Conservation (phyloP, 192 early-diverging fungal species). For the Chytriomyces hyalinus region DNA sequence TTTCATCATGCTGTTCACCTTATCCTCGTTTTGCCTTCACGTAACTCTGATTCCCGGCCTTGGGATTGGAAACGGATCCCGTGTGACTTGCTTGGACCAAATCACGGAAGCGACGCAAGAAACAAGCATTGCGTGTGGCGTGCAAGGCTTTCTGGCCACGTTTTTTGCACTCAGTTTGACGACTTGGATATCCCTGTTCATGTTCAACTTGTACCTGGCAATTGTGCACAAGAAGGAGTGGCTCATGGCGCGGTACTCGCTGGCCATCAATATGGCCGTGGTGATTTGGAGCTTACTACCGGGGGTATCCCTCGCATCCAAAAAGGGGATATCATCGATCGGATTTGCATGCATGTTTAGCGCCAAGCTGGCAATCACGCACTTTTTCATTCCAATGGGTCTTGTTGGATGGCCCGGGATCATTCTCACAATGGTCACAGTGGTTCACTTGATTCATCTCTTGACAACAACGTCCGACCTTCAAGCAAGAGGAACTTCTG, state of each 20-base stretch:
- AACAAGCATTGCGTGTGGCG: conserved; percentile 7
- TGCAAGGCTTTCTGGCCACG: conserved; percentile 7
- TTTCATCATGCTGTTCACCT: not conserved
- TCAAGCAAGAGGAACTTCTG: too few relatives aligned
- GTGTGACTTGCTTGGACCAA: conserved; percentile 5
- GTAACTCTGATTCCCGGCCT: not conserved
- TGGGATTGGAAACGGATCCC: not conserved
- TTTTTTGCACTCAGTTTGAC: not conserved
- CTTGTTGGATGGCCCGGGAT: conserved; percentile 18
- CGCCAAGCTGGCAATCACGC: not conserved
- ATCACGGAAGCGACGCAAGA: not conserved
- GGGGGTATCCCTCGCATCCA: not conserved
- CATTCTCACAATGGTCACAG: conserved; percentile 6
- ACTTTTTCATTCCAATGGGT: conserved; percentile 11
- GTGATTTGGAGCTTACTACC: not conserved
- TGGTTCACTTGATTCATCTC: not conserved
- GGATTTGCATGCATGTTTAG: not conserved
- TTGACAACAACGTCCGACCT: too few relatives aligned
- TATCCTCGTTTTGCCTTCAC: not conserved
- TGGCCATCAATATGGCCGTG: not conserved
- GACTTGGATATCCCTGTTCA: conserved; percentile 6
- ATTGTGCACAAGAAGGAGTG: conserved; percentile 13
- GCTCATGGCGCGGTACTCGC: not conserved
- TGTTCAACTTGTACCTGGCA: conserved; percentile 12
- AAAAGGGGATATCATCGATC: not conserved